Base-by-base conservation (phyloP, 1,284 basidiomycete genomes). In the Inonotus obliquus region DNA sequence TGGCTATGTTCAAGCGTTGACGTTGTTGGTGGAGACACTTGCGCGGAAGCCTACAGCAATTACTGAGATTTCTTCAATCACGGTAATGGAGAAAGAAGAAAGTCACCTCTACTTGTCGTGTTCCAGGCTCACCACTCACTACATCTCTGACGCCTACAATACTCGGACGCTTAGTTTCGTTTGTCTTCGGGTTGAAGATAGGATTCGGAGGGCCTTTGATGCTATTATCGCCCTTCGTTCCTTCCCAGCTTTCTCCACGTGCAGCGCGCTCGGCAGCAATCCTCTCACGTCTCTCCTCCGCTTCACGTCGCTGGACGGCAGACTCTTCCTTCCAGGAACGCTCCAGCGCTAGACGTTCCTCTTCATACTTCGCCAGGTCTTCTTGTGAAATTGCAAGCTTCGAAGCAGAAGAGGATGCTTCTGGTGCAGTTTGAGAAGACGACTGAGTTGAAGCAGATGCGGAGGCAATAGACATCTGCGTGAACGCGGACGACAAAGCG, bases 301-400 rank as follows among this genome's bases (percentile, higher is more conserved):
- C 89, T 71, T 88, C 91, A 67, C 82, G 77, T 56, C 92, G 85
- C 48, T 87, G 87, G 63, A 85, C 82, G 37, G 89, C 85, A 29
- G 86, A 88, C 69, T 89, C 83, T 27, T 83, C 82, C 44, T 85
- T 84, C 92, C 92, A 95, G 66, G 78, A 74, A 41, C 79, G 77
- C 9, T 91, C 76, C 60, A 91, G 87, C 0, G 81, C 73, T 57
- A 94, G 87, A 71, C 91, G 89, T 65, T 86, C 81, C 6, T 78
- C 71, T 66, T 83, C 82, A 85, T 85, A 87, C 21, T 70, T 67
- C 9, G 77, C 77, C 3, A 23, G 52, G 10, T 59, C 57, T 51
- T 63, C 62, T 41, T 57, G 53, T 13, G 57, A 53, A 23, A 56
- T 52, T 10, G 51, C 35, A 1, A 57, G 52, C 27, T 35, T 21